Evolutionary conservation across 2,329 filamentous ascomycete species (phyloP).

Genomic region (Exophiala viscosa): DNA sequence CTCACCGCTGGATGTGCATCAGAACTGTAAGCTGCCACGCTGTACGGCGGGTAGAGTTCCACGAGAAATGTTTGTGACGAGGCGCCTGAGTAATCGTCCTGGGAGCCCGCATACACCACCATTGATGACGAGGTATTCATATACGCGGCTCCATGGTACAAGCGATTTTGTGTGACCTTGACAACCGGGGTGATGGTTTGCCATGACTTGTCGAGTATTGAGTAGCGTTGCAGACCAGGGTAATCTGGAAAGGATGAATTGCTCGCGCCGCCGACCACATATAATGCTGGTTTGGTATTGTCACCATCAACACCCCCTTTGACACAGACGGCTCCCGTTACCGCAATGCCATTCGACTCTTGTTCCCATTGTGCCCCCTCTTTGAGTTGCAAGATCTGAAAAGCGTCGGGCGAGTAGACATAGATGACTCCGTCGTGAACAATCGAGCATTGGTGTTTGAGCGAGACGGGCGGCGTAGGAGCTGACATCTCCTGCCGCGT

Average conservation of each 20-base stretch:
- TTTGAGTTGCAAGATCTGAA: slow-evolving; percentile 68
- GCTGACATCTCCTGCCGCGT: slow-evolving; percentile 57
- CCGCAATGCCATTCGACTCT: slow-evolving; percentile 62
- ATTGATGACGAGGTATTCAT: slow-evolving; percentile 67
- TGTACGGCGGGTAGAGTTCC: slow-evolving; percentile 61
- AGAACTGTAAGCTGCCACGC: slow-evolving; percentile 57
- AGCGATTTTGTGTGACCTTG: slow-evolving; percentile 62
- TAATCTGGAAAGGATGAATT: slow-evolving; percentile 55
- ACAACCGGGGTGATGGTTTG: slow-evolving; percentile 50
- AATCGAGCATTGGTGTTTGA: slow-evolving; percentile 77
- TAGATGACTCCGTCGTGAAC: slow-evolving; percentile 80
- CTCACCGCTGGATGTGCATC: slow-evolving; percentile 59
- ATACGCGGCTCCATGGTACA: slow-evolving; percentile 70
- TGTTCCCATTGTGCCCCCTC: slow-evolving; percentile 68
- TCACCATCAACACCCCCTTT: slow-evolving; percentile 60
- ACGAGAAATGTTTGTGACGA: slow-evolving; percentile 77
- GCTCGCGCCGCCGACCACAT: slow-evolving; percentile 72
- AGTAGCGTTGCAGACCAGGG: slow-evolving; percentile 69
- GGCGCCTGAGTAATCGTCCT: slow-evolving; percentile 53
- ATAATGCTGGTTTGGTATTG: slow-evolving; percentile 61
- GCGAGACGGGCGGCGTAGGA: slow-evolving; percentile 64
- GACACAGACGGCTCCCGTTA: slow-evolving; percentile 75
- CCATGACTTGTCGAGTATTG: slow-evolving; percentile 57
- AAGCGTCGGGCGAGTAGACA: slow-evolving; percentile 70
- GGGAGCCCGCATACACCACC: slow-evolving; percentile 74